Conservation (phyloP, 2,329 filamentous ascomycete genomes). For the Curvularia verruculosa region DNA sequence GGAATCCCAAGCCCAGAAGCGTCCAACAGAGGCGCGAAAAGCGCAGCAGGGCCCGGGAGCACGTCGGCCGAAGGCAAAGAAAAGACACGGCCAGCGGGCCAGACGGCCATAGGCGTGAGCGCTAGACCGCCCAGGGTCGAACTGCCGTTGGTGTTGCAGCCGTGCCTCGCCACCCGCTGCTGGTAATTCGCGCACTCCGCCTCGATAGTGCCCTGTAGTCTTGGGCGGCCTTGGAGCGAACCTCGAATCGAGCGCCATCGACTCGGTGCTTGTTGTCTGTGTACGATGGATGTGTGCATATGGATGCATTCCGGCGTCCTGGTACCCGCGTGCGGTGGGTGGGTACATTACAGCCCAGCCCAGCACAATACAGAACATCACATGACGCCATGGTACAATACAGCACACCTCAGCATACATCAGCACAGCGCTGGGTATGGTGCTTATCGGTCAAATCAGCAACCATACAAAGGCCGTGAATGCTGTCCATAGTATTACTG, state of each 20-base stretch:
- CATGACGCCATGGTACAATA: too few relatives aligned
- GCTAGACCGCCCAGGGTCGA: constrained; percentile 11
- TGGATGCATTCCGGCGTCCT: too few relatives aligned
- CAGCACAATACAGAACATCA: too few relatives aligned
- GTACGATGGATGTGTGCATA: too few relatives aligned
- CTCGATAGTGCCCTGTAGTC: neutral
- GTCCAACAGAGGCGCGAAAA: constrained; percentile 18
- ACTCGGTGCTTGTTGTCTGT: neutral
- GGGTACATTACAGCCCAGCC: too few relatives aligned
- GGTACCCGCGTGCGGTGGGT: too few relatives aligned
- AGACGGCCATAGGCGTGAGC: constrained; percentile 10
- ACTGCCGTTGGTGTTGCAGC: constrained; percentile 16
- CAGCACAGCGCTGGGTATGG: neutral
- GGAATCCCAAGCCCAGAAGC: constrained; percentile 11
- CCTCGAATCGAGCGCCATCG: neutral
- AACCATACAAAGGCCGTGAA: neutral
- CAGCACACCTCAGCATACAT: neutral
- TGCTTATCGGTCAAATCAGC: neutral
- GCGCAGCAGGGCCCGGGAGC: constrained; percentile 17
- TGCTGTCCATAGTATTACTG: neutral
- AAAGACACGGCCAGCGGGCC: constrained; percentile 11
- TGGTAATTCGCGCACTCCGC: constrained; percentile 20
- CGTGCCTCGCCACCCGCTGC: constrained; percentile 17
- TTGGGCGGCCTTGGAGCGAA: neutral
- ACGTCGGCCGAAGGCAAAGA: constrained; percentile 18